Percentiles rank a stretch among this genome's conserved stretches.
phyloP scores from a whole-genome alignment of 108 stramenopile genomes.

The Fragilaria radians region DNA sequence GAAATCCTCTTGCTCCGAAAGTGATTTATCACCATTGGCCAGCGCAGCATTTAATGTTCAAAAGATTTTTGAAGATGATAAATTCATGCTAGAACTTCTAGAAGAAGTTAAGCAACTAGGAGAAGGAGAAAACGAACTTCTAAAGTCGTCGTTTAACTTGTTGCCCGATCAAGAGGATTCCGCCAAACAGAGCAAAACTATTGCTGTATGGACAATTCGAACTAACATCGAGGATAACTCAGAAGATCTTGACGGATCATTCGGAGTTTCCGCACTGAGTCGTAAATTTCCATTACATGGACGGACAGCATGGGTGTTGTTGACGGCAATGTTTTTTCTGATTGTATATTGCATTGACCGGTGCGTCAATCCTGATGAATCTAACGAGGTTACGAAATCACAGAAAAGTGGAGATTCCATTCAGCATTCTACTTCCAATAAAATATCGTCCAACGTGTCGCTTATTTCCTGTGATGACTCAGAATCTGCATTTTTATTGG shows the following conservation, averaged over 20 bases:
- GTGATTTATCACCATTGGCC: slow-evolving; percentile 3
- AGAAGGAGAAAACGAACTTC: no score
- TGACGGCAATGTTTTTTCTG: not conserved
- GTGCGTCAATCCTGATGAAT: not conserved
- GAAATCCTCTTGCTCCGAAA: not conserved
- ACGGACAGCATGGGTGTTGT: not conserved
- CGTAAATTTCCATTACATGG: not conserved
- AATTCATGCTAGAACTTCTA: not conserved
- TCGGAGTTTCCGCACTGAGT: not conserved
- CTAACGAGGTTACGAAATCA: not conserved
- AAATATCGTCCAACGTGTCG: not conserved
- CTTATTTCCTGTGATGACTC: not conserved
- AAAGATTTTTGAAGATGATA: not conserved
- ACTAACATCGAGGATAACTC: slow-evolving; percentile 34
- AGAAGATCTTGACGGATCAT: not conserved
- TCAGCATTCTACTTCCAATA: not conserved
- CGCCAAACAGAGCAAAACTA: slow-evolving; percentile 5
- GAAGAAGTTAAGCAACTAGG: not conserved
- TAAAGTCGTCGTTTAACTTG: not conserved
- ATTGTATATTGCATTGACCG: not conserved
- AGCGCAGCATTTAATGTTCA: not conserved
- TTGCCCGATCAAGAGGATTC: not conserved
- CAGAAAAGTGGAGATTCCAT: not conserved
- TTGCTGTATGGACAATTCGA: slow-evolving; percentile 45
- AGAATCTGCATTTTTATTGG: not conserved